A percentile compares a stretch with the other conserved stretches of the same genome.
phyloP scores from a whole-genome alignment of 2,329 filamentous ascomycete species.

The Clonostachys byssicola region DNA sequence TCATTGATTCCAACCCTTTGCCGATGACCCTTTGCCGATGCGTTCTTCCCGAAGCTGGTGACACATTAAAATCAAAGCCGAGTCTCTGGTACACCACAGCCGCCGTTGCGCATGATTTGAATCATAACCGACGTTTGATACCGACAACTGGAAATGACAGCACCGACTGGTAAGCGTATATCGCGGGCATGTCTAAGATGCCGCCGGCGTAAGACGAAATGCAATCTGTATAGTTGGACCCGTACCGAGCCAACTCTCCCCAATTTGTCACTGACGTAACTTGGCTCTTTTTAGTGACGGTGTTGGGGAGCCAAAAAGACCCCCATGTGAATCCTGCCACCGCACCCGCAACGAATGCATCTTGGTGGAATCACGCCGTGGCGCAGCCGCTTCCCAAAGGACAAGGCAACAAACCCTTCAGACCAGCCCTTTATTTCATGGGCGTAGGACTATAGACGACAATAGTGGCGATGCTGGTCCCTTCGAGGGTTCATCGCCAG shows the following conservation, averaged over 20 bases:
- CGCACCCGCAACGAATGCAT: slow-evolving; percentile 1
- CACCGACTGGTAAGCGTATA: slow-evolving; percentile 4
- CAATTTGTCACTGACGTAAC: neutral
- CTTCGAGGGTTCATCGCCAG: too few species aligned
- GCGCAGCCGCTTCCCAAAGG: neutral
- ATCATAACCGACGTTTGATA: too few species aligned
- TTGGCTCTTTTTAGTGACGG: neutral
- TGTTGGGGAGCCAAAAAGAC: slow-evolving; percentile 3
- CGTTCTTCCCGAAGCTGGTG: too few species aligned
- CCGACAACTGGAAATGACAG: slow-evolving; percentile 2
- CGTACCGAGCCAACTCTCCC: neutral
- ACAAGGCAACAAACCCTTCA: neutral
- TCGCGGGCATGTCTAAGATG: slow-evolving; percentile 7
- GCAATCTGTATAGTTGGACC: slow-evolving; percentile 5
- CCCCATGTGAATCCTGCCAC: slow-evolving; percentile 3
- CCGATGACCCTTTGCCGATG: too few species aligned
- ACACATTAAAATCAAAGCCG: too few species aligned
- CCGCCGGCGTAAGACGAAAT: slow-evolving; percentile 7
- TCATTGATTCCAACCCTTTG: too few species aligned
- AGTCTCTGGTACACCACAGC: too few species aligned
- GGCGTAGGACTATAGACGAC: neutral
- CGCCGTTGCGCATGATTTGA: too few species aligned
- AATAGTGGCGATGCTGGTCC: neutral
- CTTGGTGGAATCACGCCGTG: slow-evolving; percentile 1
- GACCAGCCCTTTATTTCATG: neutral